Evolutionary conservation across 495 filamentous ascomycete genomes (phyloP).

Genomic region (Aspergillus conjunctus): DNA sequence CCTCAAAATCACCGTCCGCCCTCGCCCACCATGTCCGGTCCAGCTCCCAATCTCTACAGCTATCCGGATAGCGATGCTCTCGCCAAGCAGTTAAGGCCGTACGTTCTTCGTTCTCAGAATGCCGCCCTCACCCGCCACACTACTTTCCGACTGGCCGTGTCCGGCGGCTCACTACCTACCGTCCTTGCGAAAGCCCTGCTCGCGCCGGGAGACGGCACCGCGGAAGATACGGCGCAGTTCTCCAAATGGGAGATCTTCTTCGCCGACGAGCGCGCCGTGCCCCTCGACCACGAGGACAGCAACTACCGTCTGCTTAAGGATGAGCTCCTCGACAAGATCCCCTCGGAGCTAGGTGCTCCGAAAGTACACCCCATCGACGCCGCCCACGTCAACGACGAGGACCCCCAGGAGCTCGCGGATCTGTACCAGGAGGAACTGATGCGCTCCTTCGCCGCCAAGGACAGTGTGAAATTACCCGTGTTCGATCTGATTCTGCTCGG

Average conservation of each 20-base stretch:
- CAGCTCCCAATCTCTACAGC: conserved; percentile 80
- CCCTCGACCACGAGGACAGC: conserved; percentile 87
- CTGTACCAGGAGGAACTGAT: conserved; percentile 91
- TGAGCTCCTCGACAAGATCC: conserved; percentile 86
- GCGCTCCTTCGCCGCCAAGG: conserved; percentile 75
- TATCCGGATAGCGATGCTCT: conserved; percentile 70
- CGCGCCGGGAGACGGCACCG: conserved; percentile 53
- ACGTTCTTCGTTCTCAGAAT: conserved; percentile 78
- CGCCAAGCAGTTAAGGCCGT: conserved; percentile 72
- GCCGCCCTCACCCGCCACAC: conserved; percentile 75
- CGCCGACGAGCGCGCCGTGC: conserved; percentile 93
- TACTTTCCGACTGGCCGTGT: conserved; percentile 88
- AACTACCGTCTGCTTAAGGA: conserved; percentile 88
- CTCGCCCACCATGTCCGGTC: conserved; percentile 40
- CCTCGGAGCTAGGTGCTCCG: conserved; percentile 62
- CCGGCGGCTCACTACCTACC: conserved; percentile 89
- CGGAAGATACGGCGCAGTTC: conserved; percentile 70
- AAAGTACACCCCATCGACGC: conserved; percentile 77
- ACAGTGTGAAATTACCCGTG: conserved; percentile 86
- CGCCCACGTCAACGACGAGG: conserved; percentile 71
- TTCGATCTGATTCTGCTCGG: conserved; percentile 94
- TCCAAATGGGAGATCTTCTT: conserved; percentile 97
- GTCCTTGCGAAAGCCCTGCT: conserved; percentile 83
- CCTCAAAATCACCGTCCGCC: conserved; percentile 3
- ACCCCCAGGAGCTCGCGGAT: conserved; percentile 90